Percentiles rank a stretch among this genome's conserved stretches.
Evolutionary conservation across 352 stramenopile genomes (phyloP).

Genomic region (Phytophthora capsici): DNA sequence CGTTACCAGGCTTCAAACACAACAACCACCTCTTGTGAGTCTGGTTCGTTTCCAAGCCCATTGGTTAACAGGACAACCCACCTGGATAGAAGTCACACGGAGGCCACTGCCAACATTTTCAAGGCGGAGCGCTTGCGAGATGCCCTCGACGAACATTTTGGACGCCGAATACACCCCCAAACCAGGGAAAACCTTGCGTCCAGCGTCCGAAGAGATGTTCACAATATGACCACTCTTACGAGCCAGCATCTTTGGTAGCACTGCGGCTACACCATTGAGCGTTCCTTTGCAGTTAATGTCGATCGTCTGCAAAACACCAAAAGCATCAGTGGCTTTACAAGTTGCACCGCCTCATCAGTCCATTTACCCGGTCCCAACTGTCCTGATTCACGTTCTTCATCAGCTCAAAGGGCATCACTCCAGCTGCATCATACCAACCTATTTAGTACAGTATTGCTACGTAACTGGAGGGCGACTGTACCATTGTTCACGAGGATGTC

Average conservation of each 20-base stretch:
- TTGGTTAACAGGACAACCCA: slow-evolving; percentile 5
- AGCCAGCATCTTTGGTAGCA: slow-evolving; percentile 76
- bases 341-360: not conserved
- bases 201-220: slow-evolving; percentile 89
- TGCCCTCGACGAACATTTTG: slow-evolving; percentile 93
- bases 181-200: slow-evolving; percentile 82
- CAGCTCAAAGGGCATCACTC: slow-evolving; percentile 94
- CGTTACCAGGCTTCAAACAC: slow-evolving; percentile 81
- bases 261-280: slow-evolving; percentile 86
- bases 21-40: slow-evolving; percentile 11
- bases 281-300: slow-evolving; percentile 95
- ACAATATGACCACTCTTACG: slow-evolving; percentile 84
- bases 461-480: slow-evolving; percentile 8
- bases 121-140: slow-evolving; percentile 85
- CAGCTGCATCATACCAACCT: slow-evolving; percentile 58
- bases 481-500: slow-evolving; percentile 93
- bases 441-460: too few species aligned
- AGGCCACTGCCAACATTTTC: slow-evolving; percentile 89
- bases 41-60: not conserved
- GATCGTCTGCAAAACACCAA: slow-evolving; percentile 59
- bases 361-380: slow-evolving; percentile 82
- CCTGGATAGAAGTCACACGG: slow-evolving; percentile 88
- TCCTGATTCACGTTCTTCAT: slow-evolving; percentile 92
- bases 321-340: slow-evolving; percentile 3
- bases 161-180: slow-evolving; percentile 90